Evolutionary conservation across 805 yeast species (phyloP), one percentile per base, ranked within the genome.

Genomic region (Suhomyces prunicola): DNA sequence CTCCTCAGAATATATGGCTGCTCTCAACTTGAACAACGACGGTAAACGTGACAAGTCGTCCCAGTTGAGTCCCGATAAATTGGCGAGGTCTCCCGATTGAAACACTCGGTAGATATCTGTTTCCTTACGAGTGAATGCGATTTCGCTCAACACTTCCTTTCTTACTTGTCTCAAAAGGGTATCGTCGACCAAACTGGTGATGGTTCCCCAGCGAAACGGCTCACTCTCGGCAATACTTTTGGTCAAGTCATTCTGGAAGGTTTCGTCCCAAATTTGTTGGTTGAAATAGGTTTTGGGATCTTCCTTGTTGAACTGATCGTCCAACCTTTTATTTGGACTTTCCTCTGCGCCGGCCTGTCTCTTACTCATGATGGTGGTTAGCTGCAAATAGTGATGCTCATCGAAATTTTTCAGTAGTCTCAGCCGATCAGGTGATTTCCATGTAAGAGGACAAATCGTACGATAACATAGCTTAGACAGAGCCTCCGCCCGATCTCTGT

Each of bases 71-170:
- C 97, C 97, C 0, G 94, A 87, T 44, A 94, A 71, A 67, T 94
- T 96, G 42, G 97, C 97, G 60, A 94, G 79, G 70, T 90, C 97
- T 66, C 87, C 99, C 72, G 83, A 88, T 75, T 86, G 97, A 72
- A 72, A 85, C 29, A 93, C 96, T 68, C 90, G 92, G 71, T 94
- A 94, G 57, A 94, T 94, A 66, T 94, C 99, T 0, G 99, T 94
- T 69, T 96, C 99, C 69, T 96, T 94, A 60, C 86, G 84, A 8
- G 98, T 91, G 76, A 96, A 94, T 44, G 89, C 94, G 56, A 94
- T 86, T 63, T 91, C 87, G 2, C 78, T 72, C 58, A 89, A 80
- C 24, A 96, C 91, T 68, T 94, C 99, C 53, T 82, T 82, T 48
- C 98, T 80, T 1, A 96, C 98, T 29, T 81, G 79, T 56, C 94